Evolutionary conservation across 2,329 filamentous ascomycete genomes (phyloP).

Genomic region (Sclerotinia spermophila): DNA sequence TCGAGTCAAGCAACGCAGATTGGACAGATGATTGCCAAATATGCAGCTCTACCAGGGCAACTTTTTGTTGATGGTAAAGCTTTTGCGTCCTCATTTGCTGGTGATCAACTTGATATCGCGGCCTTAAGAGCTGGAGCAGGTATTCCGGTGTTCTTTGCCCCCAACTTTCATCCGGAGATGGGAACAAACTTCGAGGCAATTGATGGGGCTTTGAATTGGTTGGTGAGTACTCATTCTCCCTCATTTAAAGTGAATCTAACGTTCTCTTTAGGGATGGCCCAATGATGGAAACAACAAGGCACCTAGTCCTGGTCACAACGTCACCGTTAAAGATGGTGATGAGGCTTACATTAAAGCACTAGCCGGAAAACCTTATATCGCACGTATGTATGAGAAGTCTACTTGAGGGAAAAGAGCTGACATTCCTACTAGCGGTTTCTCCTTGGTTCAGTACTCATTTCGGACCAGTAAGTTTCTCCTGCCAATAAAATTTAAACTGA

Average conservation of each 20-base stretch:
- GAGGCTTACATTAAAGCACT: constrained; percentile 23
- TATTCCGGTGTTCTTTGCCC: constrained; percentile 27
- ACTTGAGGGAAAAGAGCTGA: background rate
- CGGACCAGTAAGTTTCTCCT: constrained; percentile 44
- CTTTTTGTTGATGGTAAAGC: constrained; percentile 36
- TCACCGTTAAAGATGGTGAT: constrained; percentile 27
- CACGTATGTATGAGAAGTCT: constrained; percentile 16
- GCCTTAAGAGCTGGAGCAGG: constrained; percentile 38
- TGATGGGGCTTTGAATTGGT: constrained; percentile 30
- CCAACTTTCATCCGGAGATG: constrained; percentile 28
- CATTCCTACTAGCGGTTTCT: constrained; percentile 32
- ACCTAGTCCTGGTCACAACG: constrained; percentile 24
- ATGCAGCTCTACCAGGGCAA: constrained; percentile 37
- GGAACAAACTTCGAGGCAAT: constrained; percentile 21
- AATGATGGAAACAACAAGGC: constrained; percentile 31
- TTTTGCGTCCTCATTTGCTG: constrained; percentile 48
- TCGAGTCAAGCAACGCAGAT: constrained; percentile 26
- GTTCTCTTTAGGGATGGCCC: constrained; percentile 23
- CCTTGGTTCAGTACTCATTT: constrained; percentile 38
- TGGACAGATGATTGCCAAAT: constrained; percentile 32
- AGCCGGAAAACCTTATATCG: constrained; percentile 28
- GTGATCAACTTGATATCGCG: constrained; percentile 44
- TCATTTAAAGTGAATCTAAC: too few relatives aligned
- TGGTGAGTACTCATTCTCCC: constrained; percentile 16
- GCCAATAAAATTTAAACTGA: constrained; percentile 41